A percentile compares a stretch with the other conserved stretches of the same genome.
These are phyloP conservation scores for Scenedesmus sp. DNA, from an alignment of 163 green algal species.

Conservation along the genomic window DNA sequence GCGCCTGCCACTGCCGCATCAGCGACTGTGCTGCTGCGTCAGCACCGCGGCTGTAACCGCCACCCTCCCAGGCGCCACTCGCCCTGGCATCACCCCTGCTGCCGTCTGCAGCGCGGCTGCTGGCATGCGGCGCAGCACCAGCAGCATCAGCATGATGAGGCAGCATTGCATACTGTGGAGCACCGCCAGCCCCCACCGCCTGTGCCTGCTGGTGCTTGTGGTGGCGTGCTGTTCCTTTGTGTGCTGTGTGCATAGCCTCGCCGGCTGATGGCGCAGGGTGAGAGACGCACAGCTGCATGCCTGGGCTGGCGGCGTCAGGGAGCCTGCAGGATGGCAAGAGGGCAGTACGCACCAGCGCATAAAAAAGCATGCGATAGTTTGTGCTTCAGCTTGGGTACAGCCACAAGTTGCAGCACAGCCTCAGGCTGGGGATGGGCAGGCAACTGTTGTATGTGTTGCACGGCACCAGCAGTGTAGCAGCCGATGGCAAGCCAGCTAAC, in stretches of 20 bases:
- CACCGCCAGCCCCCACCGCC: neutral
- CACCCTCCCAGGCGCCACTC: neutral
- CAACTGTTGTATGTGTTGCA: too few species aligned
- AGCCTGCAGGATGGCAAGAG: neutral
- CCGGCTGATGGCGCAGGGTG: neutral
- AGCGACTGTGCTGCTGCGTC: neutral
- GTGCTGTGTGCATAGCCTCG: neutral
- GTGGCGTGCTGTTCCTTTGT: neutral
- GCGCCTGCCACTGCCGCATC: neutral
- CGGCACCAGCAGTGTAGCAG: too few species aligned
- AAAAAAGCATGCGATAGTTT: neutral
- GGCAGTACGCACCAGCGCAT: neutral
- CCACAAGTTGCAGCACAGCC: neutral
- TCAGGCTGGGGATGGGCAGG: too few species aligned
- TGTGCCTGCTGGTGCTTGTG: neutral
- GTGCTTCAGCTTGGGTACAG: too few species aligned
- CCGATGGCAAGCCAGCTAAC: too few species aligned
- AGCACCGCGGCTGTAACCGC: neutral
- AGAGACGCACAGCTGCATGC: neutral
- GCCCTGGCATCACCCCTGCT: neutral
- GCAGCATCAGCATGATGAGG: neutral
- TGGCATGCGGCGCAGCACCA: neutral
- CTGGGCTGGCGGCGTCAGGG: neutral
- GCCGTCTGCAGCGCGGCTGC: neutral
- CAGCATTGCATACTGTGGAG: neutral